Conservation (phyloP, 1,139 yeast species). For the Fermentozyma sake region DNA sequence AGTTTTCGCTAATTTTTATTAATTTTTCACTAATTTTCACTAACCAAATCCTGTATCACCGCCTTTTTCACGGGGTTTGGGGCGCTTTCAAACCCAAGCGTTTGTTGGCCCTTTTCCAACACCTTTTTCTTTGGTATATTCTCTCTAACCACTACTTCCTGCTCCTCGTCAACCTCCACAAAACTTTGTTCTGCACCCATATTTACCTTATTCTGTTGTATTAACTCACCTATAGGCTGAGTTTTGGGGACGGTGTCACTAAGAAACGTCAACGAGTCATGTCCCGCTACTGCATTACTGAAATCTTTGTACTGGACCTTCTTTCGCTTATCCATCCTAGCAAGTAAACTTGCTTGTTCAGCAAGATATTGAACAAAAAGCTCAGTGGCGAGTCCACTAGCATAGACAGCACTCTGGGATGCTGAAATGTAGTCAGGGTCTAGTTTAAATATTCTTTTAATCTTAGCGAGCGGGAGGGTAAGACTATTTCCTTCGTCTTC, state of each 20-base stretch:
- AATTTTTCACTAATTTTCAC: no score
- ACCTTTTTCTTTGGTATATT: conserved; percentile 10
- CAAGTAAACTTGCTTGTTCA: conserved; percentile 71
- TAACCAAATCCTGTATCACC: conserved; percentile 33
- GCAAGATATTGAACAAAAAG: conserved; percentile 74
- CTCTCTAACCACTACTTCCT: conserved; percentile 1
- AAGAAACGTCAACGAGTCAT: conserved; percentile 67
- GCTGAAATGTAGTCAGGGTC: conserved; percentile 81
- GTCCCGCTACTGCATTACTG: conserved; percentile 62
- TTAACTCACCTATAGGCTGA: conserved; percentile 48
- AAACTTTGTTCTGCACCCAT: conserved; percentile 10
- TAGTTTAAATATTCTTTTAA: conserved; percentile 76
- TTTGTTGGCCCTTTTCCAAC: conserved; percentile 38
- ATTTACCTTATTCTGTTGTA: conserved; percentile 43
- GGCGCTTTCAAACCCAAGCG: conserved; percentile 16
- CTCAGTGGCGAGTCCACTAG: conserved; percentile 86
- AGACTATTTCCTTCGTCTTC: conserved; percentile 18
- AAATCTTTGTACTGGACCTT: conserved; percentile 72
- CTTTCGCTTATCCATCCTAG: conserved; percentile 67
- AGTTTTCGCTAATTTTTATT: conserved; percentile 4
- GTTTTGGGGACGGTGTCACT: conserved; percentile 66
- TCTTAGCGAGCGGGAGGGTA: conserved; percentile 69
- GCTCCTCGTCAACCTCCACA: conserved; percentile 7
- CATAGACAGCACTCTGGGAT: conserved; percentile 74
- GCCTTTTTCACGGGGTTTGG: conserved; percentile 27